phyloP scores from a whole-genome alignment of 306 rosid species.

The Oxytropis ochrocephala region DNA sequence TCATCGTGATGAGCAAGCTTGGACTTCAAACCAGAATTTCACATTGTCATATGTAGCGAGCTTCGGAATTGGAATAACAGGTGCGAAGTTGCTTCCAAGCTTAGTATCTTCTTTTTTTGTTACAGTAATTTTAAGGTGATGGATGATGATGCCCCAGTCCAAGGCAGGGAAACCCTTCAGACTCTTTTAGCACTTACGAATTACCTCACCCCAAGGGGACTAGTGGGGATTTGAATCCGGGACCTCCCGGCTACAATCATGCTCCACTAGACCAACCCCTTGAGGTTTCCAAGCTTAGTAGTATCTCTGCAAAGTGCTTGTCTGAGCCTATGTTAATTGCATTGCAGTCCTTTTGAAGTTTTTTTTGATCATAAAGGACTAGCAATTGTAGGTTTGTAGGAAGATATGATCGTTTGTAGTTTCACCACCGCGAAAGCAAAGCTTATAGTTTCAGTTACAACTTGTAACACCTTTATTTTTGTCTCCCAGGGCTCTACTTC shows the following conservation, averaged over 20 bases:
- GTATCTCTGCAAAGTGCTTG: constrained; percentile 7
- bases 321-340: constrained; percentile 15
- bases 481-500: neutral
- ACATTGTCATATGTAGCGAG: neutral
- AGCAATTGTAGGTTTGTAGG: constrained; percentile 18
- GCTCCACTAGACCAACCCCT: too few species aligned
- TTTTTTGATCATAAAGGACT: constrained; percentile 14
- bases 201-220: too few species aligned
- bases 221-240: too few species aligned
- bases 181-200: too few species aligned
- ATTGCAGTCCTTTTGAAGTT: constrained; percentile 16
- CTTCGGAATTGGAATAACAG: neutral
- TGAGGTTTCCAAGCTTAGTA: constrained; percentile 17
- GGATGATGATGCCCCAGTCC: too few species aligned
- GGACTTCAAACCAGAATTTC: constrained; percentile 7
- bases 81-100: constrained; percentile 18
- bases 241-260: too few species aligned
- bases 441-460: neutral
- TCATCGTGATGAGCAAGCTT: constrained; percentile 18
- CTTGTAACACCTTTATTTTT: neutral
- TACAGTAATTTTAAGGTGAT: too few species aligned
- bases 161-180: too few species aligned
- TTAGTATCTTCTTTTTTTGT: too few species aligned
- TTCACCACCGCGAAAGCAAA: neutral
- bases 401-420: constrained; percentile 9